Evolutionary conservation across 768 basidiomycete species (phyloP), one percentile per base, ranked within the genome.

Genomic region (Suillus sp.): DNA sequence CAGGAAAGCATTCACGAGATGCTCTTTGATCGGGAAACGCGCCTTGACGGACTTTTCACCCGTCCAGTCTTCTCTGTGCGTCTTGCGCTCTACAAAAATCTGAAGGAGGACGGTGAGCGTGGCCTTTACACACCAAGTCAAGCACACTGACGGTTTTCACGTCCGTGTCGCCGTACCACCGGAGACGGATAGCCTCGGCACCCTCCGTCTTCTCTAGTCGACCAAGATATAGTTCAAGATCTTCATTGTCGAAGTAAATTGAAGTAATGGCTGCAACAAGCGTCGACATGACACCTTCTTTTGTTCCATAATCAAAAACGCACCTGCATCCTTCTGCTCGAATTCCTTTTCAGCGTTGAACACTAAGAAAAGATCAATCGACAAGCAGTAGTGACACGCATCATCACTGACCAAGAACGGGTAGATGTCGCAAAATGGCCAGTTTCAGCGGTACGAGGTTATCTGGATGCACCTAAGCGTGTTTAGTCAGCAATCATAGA

Each of bases 1-100:
- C 45, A 97, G 77, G 81, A 95, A 99, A 18, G 91, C 88, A 71
- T 98, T 96, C 68, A 99, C 89, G 53, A 92, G 86, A 65, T 94
- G 87, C 73, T 98, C 96, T 73, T 96, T 95, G 74, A 99, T 89
- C 3, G 93, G 88, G 79, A 99, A 98, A 13, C 96, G 91, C 16
- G 95, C 92, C 77, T 98, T 99, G 72, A 99, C 96, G 11, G 93
- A 95, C 77, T 98, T 98, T 76, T 99, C 96, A 38, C 97, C 97
- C 0, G 96, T 99, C 97, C 97, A 99, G 72, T 99, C 97, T 77
- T 99, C 97, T 61, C 95, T 86, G 73, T 99, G 92, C 0, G 92
- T 94, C 77, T 94, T 94, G 47, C 92, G 90, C 77, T 94, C 92
- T 22, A 94, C 89, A 67, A 92, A 94, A 43, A 94, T 92, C 89